Base-by-base conservation (phyloP, 2,329 filamentous ascomycete species). In the Metarhizium guizhouense region DNA sequence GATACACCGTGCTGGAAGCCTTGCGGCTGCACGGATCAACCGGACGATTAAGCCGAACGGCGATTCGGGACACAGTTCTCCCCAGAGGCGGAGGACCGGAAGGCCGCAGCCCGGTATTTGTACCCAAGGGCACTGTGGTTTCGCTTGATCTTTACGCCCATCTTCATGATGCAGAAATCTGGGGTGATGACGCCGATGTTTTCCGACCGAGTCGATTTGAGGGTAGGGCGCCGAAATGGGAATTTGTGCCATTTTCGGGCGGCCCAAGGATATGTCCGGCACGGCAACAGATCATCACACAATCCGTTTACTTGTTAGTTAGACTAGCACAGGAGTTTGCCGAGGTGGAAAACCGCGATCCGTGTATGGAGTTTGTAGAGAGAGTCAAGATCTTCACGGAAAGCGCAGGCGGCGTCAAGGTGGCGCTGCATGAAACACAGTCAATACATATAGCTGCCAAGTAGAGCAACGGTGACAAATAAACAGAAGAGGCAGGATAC, bases 201-300 rank as follows among this genome's bases (percentile, higher is more conserved):
- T 57, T 57, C 20, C 42, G 53, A 20, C 56, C 53, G 13, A 52
- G 53, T 50, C 48, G 56, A n/a, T 57, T 57, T 32, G 36, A 55
- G 18, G 49, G 52, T 16, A 57, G 48, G 42, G 32, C 54, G 30
- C 45, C 43, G 4, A 52, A 47, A 13, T 57, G 55, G 52, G 55
- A 57, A 6, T 57, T 57, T 14, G 52, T 57, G 3, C 52, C 55
- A 7, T 57, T 57, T 38, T 57, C 55, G 4, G 56, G 56, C 16
- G 56, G 56, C 14, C 55, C 56, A 14, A 54, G 56, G 32, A 54
- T 57, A 25, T 57, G 55, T 13, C 55, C 55, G 5, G 55, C 55
- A 38, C 52, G 54, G n/a, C 55, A 57, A 25, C 55, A 57, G 20
- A 48, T 54, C 32, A 54, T 54, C 6, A 50, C 53, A 2, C 56